These are phyloP conservation scores for Saccharomycopsis fodiens DNA, from an alignment of 805 yeast genomes.

Conservation along the genomic window DNA sequence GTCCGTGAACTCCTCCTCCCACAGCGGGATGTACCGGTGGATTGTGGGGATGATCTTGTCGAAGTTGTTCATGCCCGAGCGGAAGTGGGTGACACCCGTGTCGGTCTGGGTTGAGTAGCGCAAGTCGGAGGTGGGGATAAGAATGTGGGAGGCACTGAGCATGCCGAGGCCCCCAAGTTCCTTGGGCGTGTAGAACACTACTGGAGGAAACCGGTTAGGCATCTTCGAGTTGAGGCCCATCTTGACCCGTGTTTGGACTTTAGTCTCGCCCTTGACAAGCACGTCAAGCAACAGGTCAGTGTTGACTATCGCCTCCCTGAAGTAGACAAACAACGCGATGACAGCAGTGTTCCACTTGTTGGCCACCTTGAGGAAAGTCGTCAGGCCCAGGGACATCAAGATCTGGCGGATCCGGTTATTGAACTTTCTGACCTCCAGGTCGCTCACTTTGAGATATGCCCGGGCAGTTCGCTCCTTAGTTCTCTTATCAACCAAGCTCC, in stretches of 20 bases:
- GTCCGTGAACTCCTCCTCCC: conserved; percentile 95
- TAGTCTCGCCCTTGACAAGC: conserved; percentile 85
- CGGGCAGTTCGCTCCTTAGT: conserved; percentile 84
- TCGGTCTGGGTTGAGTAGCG: conserved; percentile 91
- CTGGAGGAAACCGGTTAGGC: conserved; percentile 99
- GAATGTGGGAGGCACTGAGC: conserved; percentile 93
- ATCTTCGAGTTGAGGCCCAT: conserved; percentile 93
- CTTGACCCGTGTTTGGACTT: conserved; percentile 88
- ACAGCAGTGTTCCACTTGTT: conserved; percentile 94
- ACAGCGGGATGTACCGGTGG: conserved; percentile 84
- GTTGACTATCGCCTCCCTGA: conserved; percentile 84
- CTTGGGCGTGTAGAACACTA: conserved; percentile 95
- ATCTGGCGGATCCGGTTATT: conserved; percentile 81
- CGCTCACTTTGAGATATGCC: conserved; percentile 78
- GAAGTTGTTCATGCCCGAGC: conserved; percentile 85
- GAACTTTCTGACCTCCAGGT: conserved; percentile 72
- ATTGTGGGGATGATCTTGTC: conserved; percentile 84
- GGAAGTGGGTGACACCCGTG: conserved; percentile 88
- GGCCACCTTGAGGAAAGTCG: conserved; percentile 90
- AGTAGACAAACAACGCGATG: conserved; percentile 79
- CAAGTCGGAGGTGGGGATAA: conserved; percentile 89
- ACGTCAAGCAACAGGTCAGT: conserved; percentile 73
- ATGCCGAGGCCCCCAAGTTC: conserved; percentile 97
- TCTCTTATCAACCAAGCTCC: conserved; percentile 70
- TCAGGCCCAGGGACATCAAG: conserved; percentile 90